Base-by-base conservation (phyloP, 2,329 filamentous ascomycete species). In the Colletotrichum zoysiae region DNA sequence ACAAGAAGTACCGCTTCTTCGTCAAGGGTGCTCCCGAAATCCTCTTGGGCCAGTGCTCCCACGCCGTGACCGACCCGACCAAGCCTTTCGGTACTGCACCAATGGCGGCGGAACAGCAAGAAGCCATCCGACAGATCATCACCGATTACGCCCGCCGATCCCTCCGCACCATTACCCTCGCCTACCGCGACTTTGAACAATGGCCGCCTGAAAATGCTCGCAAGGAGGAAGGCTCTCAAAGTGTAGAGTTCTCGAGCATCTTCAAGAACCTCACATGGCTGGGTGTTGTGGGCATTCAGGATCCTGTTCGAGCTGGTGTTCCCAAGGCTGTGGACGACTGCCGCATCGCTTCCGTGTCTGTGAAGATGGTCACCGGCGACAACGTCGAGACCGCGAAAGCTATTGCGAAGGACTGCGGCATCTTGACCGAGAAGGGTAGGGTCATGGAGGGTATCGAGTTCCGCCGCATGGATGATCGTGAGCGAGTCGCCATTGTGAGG, bases 171-270 rank as follows among this genome's bases (percentile, higher is more conserved):
- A 91, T 93, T 73, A 90, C 86, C 48, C 83, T 92, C 61, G 81
- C 91, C 20, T 92, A 91, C 78, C 88, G 88, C 56, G 91, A 93
- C 75, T 92, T 91, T 73, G 85, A 89, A 23, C 85, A 83, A 70
- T 93, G 91, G 87, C 92, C 93, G 42, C 91, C 86, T 18, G 88
- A 92, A 73, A 84, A 87, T 63, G 89, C 86, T 14, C 82, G 87
- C 16, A 92, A 93, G 70, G 86, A 89, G 26, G 71, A 74, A 51
- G 86, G 88, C 14, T 91, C 92, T 72, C 89, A 92, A 8, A 74
- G 64, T 23, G 77, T 79, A 4, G 87, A 86, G 38, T 87, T 91
- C 65, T 91, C 58, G 42, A 67, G 72, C n/a, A 40, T 77, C 16
- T 68, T 76, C 46, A 65, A 71, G 74, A 76, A 76, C 50, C 73